Evolutionary conservation across 2,329 filamentous ascomycete genomes (phyloP).

Genomic region (Sphaceloma murrayae): DNA sequence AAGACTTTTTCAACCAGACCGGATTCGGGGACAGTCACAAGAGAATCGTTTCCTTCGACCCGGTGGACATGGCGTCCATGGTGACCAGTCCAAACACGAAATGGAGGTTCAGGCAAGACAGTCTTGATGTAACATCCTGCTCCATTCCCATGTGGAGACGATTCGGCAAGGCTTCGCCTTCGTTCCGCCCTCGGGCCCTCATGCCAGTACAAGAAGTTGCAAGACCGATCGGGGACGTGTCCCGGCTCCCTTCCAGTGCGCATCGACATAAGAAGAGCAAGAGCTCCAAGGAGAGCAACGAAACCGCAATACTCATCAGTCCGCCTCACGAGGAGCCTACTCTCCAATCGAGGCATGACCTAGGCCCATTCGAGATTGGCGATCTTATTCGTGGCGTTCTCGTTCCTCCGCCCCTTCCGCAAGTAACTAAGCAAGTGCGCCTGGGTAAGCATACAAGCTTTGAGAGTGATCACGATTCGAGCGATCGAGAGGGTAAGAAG

Average conservation of each 20-base stretch:
- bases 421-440: conserved; percentile 14
- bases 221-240: background rate
- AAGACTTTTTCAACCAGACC: conserved; percentile 14
- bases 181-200: conserved; percentile 6
- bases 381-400: conserved; percentile 12
- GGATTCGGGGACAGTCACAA: background rate
- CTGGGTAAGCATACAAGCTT: background rate
- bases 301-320: conserved; percentile 4
- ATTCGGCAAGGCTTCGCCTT: conserved; percentile 5
- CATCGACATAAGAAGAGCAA: conserved; percentile 15
- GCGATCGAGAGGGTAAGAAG: conserved; percentile 9
- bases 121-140: conserved; percentile 50
- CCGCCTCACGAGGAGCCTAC: background rate
- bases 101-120: conserved; percentile 41
- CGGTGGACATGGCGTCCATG: conserved; percentile 12
- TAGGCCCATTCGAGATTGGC: conserved; percentile 13
- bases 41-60: background rate
- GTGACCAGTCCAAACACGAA: conserved; percentile 27
- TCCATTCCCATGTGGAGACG: conserved; percentile 43
- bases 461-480: background rate
- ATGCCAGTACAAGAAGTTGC: conserved; percentile 9
- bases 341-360: conserved; percentile 10
- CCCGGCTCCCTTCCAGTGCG: conserved; percentile 1
- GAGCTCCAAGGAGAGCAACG: conserved; percentile 12
- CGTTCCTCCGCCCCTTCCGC: conserved; percentile 10